Conservation (phyloP, 208 protist species). For the Acanthamoeba lenticulata region DNA sequence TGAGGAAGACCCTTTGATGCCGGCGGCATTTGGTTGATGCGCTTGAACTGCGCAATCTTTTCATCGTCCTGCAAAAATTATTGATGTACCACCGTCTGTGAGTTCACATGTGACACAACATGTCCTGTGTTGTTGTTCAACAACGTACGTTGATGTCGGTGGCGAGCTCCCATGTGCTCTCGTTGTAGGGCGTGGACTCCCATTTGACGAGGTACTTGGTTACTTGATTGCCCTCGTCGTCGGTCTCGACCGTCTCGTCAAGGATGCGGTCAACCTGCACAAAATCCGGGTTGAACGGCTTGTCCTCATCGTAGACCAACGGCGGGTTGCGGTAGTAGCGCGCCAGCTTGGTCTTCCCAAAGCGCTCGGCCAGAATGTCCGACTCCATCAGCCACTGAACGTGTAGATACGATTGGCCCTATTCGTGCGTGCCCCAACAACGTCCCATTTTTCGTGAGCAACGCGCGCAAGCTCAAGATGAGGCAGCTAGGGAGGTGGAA, state of each 20-base stretch:
- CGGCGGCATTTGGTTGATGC: slow-evolving; percentile 35
- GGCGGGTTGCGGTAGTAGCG: slow-evolving; percentile 61
- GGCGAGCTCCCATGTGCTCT: slow-evolving; percentile 85
- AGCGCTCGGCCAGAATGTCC: slow-evolving; percentile 47
- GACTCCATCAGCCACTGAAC: slow-evolving; percentile 37
- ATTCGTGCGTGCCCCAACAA: no score
- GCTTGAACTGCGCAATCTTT: slow-evolving; percentile 57
- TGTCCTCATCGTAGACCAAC: slow-evolving; percentile 41
- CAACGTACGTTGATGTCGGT: slow-evolving; percentile 75
- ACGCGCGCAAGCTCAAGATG: no score
- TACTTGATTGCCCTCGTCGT: not conserved
- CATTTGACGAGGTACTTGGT: slow-evolving; percentile 87
- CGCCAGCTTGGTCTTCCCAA: slow-evolving; percentile 50
- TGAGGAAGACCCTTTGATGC: not conserved
- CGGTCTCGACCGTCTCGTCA: not conserved
- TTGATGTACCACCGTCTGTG: no score
- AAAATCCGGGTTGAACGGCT: slow-evolving; percentile 69
- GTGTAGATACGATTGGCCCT: slow-evolving; percentile 63
- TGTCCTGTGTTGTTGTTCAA: no score
- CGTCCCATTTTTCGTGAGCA: no score
- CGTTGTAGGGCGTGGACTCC: slow-evolving; percentile 79
- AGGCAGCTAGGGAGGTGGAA: no score
- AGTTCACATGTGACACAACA: not conserved
- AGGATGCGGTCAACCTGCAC: slow-evolving; percentile 52
- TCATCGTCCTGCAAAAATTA: slow-evolving; percentile 67